phyloP scores from a whole-genome alignment of 2,329 filamentous ascomycete species.

The Diaporthe velutina region DNA sequence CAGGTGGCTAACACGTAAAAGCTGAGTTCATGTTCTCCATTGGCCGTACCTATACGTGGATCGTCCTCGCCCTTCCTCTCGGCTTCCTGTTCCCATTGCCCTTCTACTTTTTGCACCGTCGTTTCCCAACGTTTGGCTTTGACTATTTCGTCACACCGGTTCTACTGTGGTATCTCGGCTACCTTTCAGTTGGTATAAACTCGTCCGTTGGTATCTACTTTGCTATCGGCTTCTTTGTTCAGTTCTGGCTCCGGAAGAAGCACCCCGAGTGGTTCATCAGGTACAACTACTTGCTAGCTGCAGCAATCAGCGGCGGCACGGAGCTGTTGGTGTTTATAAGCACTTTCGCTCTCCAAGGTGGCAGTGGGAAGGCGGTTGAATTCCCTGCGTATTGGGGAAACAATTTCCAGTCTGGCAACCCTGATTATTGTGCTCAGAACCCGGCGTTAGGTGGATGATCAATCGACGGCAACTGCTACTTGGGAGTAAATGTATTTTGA shows the following conservation, averaged over 20 bases:
- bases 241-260: constrained; percentile 46
- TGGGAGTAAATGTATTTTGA: not conserved
- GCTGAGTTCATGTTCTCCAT: constrained; percentile 57
- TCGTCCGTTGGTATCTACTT: constrained; percentile 51
- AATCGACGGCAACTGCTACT: not conserved
- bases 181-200: constrained; percentile 57
- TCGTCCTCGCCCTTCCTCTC: constrained; percentile 56
- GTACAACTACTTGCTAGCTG: constrained; percentile 47
- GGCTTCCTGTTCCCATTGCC: constrained; percentile 59
- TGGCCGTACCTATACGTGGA: constrained; percentile 52
- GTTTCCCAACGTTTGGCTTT: constrained; percentile 47
- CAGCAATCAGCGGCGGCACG: constrained; percentile 46
- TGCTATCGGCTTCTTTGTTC: constrained; percentile 49
- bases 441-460: constrained; percentile 10
- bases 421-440: constrained; percentile 20
- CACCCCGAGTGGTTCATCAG: constrained; percentile 46
- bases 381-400: constrained; percentile 42
- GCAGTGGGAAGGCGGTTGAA: not conserved
- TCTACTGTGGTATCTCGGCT: constrained; percentile 57
- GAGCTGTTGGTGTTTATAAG: constrained; percentile 45
- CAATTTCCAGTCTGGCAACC: constrained; percentile 42
- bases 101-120: constrained; percentile 51
- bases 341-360: constrained; percentile 33
- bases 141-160: constrained; percentile 56
- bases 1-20: not conserved